Evolutionary conservation across 2,329 filamentous ascomycete genomes (phyloP), one percentile per base, ranked within the genome.

Genomic region (Thielaviopsis musarum): DNA sequence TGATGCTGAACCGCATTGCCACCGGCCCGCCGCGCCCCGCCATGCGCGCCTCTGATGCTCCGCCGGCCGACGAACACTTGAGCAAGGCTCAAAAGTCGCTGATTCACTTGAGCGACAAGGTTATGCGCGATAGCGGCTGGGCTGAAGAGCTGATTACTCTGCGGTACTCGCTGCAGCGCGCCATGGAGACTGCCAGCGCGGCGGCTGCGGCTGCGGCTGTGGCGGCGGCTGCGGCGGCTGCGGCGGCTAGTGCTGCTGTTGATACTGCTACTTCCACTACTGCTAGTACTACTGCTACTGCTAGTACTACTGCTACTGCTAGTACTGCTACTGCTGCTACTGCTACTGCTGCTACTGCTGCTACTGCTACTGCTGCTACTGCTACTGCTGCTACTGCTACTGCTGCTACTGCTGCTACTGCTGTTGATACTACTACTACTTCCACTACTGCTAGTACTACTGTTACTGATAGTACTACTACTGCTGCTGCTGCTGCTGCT

Each of bases 11-110:
- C 45, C 34, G 52, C 19, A 56, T 34, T 15, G 53, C 58, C 19
- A 26, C 30, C 10, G 48, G 53, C 9, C 58, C 58, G 6, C 53
- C 48, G 38, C 22, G 28, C 15, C 38, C 34, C 13, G n/a, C 17
- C 26, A n/a, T 21, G 6, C 56, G 52, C 19, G 19, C 49, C n/a
- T 21, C 12, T 17, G 56, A 34, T 7, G 51, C 59, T 24, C 59
- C 59, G 17, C 59, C 59, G 1, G 59, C 59, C 17, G 59, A 61
- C 17, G 55, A 61, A 30, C 59, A 61, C 19, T 56, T 61, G 7
- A 61, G 52, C 55, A 61, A 61, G 45, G 59, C 54, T 4, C 59
- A 61, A 41, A 58, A 58, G 30, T 58, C 52, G 3, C 30, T 61
- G 21, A 51, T 57, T n/a, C 26, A 52, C 13, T 41, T 61, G 6